Conservation (phyloP, 441 rosid genomes). For the Manihot esculenta region DNA sequence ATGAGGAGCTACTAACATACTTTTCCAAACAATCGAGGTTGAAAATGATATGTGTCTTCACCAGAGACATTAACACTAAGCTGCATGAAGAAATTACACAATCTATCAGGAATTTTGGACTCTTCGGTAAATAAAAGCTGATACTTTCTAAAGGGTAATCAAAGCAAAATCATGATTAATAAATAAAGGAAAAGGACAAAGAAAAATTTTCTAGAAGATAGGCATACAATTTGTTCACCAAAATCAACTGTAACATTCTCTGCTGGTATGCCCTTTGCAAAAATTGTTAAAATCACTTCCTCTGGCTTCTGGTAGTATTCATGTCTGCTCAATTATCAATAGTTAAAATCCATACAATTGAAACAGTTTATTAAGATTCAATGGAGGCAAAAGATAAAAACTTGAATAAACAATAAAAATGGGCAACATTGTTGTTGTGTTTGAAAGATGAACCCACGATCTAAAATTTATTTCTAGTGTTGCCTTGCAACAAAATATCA, state of each 20-base stretch:
- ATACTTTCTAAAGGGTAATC: neutral
- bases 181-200: neutral
- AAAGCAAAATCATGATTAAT: neutral
- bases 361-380: neutral
- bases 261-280: constrained; percentile 59
- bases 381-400: neutral
- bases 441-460: neutral
- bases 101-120: neutral
- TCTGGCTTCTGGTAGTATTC: constrained; percentile 68
- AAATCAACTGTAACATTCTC: constrained; percentile 47
- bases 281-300: constrained; percentile 68
- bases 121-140: neutral
- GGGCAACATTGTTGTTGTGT: neutral
- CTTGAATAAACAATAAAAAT: neutral
- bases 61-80: constrained; percentile 70
- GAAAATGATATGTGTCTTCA: constrained; percentile 67
- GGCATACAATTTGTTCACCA: constrained; percentile 66
- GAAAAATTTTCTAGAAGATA: neutral
- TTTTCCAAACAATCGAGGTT: constrained; percentile 80
- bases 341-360: neutral
- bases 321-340: constrained; percentile 42
- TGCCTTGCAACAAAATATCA: neutral
- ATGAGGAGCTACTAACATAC: constrained; percentile 29
- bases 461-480: neutral
- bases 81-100: constrained; percentile 36